phyloP scores from a whole-genome alignment of 1,284 basidiomycete species.

The Meira nashicola region DNA sequence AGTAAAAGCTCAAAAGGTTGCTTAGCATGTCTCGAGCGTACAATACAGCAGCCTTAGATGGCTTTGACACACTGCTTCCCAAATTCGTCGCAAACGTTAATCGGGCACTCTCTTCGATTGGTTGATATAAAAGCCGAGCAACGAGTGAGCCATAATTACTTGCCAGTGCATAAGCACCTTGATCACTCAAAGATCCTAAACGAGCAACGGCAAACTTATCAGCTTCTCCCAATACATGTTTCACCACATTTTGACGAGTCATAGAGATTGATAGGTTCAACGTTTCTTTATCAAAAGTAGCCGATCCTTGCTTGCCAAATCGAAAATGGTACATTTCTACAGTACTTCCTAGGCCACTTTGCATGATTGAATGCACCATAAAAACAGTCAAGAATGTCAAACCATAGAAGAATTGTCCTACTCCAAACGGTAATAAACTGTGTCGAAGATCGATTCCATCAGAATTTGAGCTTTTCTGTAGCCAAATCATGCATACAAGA shows the following conservation, averaged over 20 bases:
- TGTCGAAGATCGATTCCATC: not conserved
- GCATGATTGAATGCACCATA: not conserved
- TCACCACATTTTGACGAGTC: constrained; percentile 78
- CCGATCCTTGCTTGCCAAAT: not conserved
- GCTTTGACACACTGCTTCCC: not conserved
- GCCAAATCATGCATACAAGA: not conserved
- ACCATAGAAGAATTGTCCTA: constrained; percentile 41
- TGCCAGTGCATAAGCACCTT: constrained; percentile 50
- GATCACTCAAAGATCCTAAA: constrained; percentile 39
- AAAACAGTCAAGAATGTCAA: constrained; percentile 21
- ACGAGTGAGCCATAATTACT: constrained; percentile 48
- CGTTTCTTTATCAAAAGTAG: constrained; percentile 14
- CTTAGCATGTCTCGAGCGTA: constrained; percentile 19
- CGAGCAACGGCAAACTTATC: constrained; percentile 66
- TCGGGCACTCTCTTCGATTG: constrained; percentile 44
- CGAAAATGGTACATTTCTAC: not conserved
- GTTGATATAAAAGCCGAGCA: constrained; percentile 48
- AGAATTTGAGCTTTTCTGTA: not conserved
- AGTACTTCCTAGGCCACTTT: not conserved
- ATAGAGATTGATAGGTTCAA: constrained; percentile 66
- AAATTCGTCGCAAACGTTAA: constrained; percentile 25
- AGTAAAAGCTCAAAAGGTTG: constrained; percentile 29
- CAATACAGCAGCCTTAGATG: not conserved
- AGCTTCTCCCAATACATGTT: constrained; percentile 90
- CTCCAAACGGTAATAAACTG: constrained; percentile 39